Evolutionary conservation across 768 basidiomycete species (phyloP).

Genomic region (Hericium rajendrae): DNA sequence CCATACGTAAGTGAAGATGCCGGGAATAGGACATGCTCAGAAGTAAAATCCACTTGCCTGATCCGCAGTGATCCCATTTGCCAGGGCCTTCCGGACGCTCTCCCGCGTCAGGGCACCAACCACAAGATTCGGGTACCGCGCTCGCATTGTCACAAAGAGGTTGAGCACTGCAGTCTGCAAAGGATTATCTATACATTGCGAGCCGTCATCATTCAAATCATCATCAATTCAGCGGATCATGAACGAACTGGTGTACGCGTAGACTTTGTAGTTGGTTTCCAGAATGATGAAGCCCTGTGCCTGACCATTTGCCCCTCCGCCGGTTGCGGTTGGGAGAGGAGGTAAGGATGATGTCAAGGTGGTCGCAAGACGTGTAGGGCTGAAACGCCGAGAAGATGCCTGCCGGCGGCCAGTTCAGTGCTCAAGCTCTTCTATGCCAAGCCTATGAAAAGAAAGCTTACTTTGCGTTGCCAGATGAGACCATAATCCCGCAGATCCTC

Average conservation of each 20-base stretch:
- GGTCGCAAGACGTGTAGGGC: constrained; percentile 89
- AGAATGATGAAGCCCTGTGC: constrained; percentile 88
- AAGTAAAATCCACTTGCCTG: constrained; percentile 49
- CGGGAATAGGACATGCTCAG: constrained; percentile 1
- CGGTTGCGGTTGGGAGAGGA: constrained; percentile 55
- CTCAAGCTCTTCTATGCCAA: neutral
- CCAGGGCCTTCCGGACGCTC: constrained; percentile 88
- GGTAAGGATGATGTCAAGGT: constrained; percentile 89
- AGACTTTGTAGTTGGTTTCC: constrained; percentile 97
- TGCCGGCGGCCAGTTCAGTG: constrained; percentile 18
- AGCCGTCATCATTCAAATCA: neutral
- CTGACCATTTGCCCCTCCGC: constrained; percentile 44
- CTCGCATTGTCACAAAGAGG: constrained; percentile 85
- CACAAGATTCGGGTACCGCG: constrained; percentile 94
- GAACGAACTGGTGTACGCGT: constrained; percentile 85
- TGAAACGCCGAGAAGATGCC: constrained; percentile 75
- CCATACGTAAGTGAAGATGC: neutral
- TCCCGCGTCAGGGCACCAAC: constrained; percentile 93
- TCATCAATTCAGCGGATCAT: neutral
- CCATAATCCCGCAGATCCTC: constrained; percentile 93
- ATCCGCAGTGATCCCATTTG: constrained; percentile 92
- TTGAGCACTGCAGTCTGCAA: constrained; percentile 94
- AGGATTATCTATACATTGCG: constrained; percentile 63
- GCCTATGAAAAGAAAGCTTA: constrained; percentile 18
- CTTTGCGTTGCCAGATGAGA: constrained; percentile 79